Evolutionary conservation across 441 rosid genomes (phyloP).

Genomic region (Monsonia emarginata): DNA sequence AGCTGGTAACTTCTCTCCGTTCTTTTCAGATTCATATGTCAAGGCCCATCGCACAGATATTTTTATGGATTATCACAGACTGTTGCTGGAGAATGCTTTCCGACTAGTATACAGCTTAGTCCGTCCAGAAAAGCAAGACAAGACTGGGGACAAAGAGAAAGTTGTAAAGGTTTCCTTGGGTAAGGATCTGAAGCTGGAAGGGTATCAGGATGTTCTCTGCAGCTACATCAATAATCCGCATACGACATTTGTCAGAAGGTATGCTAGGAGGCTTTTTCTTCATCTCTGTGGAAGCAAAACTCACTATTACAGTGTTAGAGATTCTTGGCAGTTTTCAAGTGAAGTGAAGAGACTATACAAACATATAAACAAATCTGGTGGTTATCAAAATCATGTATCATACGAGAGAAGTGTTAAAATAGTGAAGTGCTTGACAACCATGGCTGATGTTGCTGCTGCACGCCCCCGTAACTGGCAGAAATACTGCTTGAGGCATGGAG

Average conservation of each 20-base stretch:
- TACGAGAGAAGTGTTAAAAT: slow-evolving; percentile 97
- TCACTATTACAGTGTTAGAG: slow-evolving; percentile 92
- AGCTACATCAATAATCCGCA: slow-evolving; percentile 94
- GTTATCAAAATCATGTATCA: slow-evolving; percentile 73
- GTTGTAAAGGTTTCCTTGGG: slow-evolving; percentile 48
- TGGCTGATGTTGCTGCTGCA: slow-evolving; percentile 92
- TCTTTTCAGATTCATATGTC: slow-evolving; percentile 97
- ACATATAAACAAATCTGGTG: slow-evolving; percentile 88
- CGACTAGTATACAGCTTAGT: slow-evolving; percentile 87
- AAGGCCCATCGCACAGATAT: slow-evolving; percentile 85
- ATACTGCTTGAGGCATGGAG: slow-evolving; percentile 85
- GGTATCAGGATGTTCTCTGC: slow-evolving; percentile 97
- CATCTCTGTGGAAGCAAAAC: slow-evolving; percentile 98
- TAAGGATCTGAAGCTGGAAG: slow-evolving; percentile 94
- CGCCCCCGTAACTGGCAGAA: slow-evolving; percentile 99
- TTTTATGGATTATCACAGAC: slow-evolving; percentile 87
- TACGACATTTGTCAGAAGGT: slow-evolving; percentile 91
- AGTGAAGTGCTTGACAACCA: slow-evolving; percentile 84
- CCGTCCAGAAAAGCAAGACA: slow-evolving; percentile 97
- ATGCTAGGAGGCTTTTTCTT: slow-evolving; percentile 95
- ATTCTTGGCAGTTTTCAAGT: slow-evolving; percentile 95
- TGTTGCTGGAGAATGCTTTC: slow-evolving; percentile 89
- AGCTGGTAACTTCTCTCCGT: slow-evolving; percentile 92
- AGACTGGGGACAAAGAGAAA: slow-evolving; percentile 86
- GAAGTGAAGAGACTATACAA: slow-evolving; percentile 83